Conservation (phyloP, 1,284 basidiomycete genomes). For the Boletellus deceptivus region DNA sequence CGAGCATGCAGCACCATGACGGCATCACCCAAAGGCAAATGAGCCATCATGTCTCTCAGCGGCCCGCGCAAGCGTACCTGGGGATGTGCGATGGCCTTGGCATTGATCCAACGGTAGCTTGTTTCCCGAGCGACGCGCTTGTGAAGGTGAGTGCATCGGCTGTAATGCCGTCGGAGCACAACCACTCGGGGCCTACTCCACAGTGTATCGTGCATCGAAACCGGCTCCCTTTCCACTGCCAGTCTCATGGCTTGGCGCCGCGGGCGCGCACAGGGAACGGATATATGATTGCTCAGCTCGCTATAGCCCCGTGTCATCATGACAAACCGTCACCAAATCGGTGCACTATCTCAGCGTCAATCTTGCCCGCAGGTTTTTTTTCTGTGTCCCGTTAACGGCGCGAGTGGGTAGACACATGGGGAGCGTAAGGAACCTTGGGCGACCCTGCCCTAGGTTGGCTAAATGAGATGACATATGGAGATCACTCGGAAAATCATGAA, state of each 20-base stretch:
- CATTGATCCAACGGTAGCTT: not conserved
- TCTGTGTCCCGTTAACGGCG: conserved; percentile 3
- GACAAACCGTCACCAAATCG: not conserved
- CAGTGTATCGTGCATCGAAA: conserved; percentile 2
- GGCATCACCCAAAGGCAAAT: too few relatives aligned
- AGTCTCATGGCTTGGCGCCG: conserved; percentile 1
- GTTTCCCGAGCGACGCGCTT: not conserved
- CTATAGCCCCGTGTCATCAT: not conserved
- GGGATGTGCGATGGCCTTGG: not conserved
- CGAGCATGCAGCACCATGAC: too few relatives aligned
- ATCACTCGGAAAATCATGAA: conserved; percentile 6
- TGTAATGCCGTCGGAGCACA: not conserved
- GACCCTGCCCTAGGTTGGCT: not conserved
- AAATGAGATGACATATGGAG: conserved; percentile 1
- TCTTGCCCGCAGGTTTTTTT: conserved; percentile 11
- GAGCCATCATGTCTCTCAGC: not conserved
- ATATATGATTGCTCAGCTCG: conserved; percentile 1
- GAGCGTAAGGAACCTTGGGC: not conserved
- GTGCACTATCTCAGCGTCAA: conserved; percentile 16
- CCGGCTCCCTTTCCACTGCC: not conserved
- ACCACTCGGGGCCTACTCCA: not conserved
- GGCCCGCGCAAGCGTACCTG: not conserved
- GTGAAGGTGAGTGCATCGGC: not conserved
- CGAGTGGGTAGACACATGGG: not conserved
- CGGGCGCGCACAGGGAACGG: conserved; percentile 11